phyloP scores from a whole-genome alignment of 2,329 filamentous ascomycete species.

The Aspergillus sp. region DNA sequence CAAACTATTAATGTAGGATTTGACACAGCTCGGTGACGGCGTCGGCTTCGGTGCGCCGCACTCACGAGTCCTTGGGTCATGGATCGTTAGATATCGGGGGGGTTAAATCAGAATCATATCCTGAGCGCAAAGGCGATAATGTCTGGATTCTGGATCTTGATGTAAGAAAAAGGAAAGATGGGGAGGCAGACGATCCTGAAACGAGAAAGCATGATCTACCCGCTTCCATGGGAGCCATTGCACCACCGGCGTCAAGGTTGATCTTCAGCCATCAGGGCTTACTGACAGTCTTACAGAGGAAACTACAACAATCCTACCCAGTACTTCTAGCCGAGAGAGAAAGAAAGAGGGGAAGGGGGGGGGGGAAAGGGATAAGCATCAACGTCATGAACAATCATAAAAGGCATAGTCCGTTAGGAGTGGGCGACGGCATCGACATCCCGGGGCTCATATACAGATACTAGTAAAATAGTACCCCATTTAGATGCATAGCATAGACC shows the following conservation, averaged over 20 bases:
- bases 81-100: background rate
- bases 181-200: background rate
- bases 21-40: too few species aligned
- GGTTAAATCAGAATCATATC: too few species aligned
- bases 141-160: background rate
- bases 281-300: background rate
- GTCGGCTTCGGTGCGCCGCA: too few species aligned
- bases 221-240: background rate
- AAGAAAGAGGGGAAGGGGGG: too few species aligned
- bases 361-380: background rate
- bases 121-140: background rate
- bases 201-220: background rate
- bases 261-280: background rate
- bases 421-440: too few species aligned
- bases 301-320: too few species aligned
- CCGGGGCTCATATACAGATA: too few species aligned
- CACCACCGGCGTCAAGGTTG: background rate
- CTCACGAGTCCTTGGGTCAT: conserved; percentile 4
- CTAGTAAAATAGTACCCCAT: background rate
- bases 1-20: too few species aligned
- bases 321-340: background rate
- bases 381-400: conserved; percentile 12
- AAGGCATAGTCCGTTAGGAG: background rate
- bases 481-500: conserved; percentile 1
- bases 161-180: background rate